A percentile compares a stretch with the other conserved stretches of the same genome.
Evolutionary conservation across 495 filamentous ascomycete species (phyloP).

Genomic region (Penicillium lividum): DNA sequence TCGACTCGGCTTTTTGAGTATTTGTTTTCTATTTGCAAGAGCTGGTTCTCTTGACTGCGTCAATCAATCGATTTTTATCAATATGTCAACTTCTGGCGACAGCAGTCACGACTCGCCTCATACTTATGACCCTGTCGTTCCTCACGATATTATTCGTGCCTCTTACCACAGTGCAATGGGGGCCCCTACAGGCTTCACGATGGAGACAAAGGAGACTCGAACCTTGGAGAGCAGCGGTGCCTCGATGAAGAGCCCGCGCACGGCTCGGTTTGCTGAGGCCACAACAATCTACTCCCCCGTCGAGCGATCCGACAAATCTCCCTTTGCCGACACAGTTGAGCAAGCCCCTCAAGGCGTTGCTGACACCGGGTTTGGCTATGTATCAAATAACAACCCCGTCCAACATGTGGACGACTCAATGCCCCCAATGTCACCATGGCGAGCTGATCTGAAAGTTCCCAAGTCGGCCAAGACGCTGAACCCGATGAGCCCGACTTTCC

Average conservation of each 20-base stretch:
- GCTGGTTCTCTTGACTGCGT: constrained; percentile 39
- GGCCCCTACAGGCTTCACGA: constrained; percentile 22
- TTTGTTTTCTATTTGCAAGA: constrained; percentile 24
- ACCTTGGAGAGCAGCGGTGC: constrained; percentile 51
- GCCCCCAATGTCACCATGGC: constrained; percentile 74
- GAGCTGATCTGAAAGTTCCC: constrained; percentile 83
- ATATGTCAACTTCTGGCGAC: constrained; percentile 32
- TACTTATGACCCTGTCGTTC: constrained; percentile 37
- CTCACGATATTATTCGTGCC: constrained; percentile 35
- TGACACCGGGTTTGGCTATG: constrained; percentile 91
- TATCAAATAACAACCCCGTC: constrained; percentile 57
- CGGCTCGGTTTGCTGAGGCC: constrained; percentile 87
- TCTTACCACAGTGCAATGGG: constrained; percentile 38
- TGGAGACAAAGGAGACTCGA: constrained; percentile 24
- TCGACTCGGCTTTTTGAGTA: constrained; percentile 13
- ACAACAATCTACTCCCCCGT: constrained; percentile 86
- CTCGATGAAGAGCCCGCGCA: constrained; percentile 75
- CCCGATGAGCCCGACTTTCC: constrained; percentile 84
- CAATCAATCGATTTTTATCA: constrained; percentile 11
- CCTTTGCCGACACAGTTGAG: constrained; percentile 66
- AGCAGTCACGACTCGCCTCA: constrained; percentile 31
- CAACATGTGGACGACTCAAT: constrained; percentile 52
- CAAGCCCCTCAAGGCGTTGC: constrained; percentile 55
- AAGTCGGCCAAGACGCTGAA: constrained; percentile 68
- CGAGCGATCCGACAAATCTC: constrained; percentile 56